A percentile compares a stretch with the other conserved stretches of the same genome.
Conservation (phyloP, 208 protist species). For the Angomonas ambiguus region DNA sequence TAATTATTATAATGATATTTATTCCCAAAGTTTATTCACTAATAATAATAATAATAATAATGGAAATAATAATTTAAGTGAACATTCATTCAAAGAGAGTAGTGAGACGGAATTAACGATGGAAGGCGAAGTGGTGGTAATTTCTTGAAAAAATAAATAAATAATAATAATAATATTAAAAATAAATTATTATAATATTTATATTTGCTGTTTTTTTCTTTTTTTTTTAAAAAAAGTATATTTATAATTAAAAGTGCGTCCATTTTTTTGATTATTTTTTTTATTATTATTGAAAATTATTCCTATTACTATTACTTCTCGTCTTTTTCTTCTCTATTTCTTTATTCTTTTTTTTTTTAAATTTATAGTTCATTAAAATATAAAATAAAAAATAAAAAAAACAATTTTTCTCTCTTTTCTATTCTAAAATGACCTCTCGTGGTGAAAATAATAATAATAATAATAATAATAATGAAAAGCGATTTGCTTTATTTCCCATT, state of each 20-base stretch:
- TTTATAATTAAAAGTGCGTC: not conserved
- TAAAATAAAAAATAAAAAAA: not conserved
- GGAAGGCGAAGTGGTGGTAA: not conserved
- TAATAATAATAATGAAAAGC: conserved; percentile 1
- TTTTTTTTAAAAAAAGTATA: not conserved
- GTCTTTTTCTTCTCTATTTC: not conserved
- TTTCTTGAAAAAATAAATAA: not conserved
- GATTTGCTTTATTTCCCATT: not conserved
- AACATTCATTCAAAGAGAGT: no score
- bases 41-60: no score
- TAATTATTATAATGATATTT: conserved; percentile 1
- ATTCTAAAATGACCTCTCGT: not conserved
- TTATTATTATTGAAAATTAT: not conserved
- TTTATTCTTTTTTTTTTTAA: conserved; percentile 2
- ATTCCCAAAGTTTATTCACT: not conserved
- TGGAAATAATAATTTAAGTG: no score
- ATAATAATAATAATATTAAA: not conserved
- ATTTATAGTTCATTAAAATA: not conserved
- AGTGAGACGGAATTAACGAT: not conserved
- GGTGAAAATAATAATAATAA: no score
- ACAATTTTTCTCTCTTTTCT: not conserved
- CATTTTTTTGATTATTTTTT: not conserved
- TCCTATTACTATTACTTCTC: not conserved
- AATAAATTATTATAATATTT: not conserved
- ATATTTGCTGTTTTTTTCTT: not conserved